Evolutionary conservation across 805 yeast species (phyloP), one percentile per base, ranked within the genome.

Genomic region (Yamadazyma nakazawae): DNA sequence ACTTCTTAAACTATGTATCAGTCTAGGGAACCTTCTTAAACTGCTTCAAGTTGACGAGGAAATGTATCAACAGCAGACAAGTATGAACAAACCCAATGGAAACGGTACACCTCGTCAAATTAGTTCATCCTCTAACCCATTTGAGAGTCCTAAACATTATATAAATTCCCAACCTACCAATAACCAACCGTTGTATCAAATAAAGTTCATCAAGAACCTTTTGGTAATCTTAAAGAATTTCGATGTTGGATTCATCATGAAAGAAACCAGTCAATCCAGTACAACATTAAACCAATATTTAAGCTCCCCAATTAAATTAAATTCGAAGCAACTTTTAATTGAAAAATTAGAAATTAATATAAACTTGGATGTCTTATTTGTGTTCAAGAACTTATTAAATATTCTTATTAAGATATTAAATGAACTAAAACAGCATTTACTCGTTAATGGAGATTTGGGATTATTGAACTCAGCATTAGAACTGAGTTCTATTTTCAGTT

Each of bases 261-360:
- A 41, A 37, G 48, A 49, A n/a, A 34, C 39, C 24, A 25, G 38
- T 6, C 40, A 42, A 34, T 37, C 45, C 11, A 39, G 46, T 12
- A 38, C 53, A 5, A 52, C 56, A 1, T 34, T 52, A 14, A 52
- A 48, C 40, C 53, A 50, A 19, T 52, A 49, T 54, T 8, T 26
- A 17, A 59, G 56, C 47, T 69, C 75, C 14, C 77, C 77, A 13
- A 70, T 71, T 39, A 62, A 64, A 49, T 54, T 72, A 44, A 68
- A 61, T 46, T 66, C 75, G 14, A 61, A 63, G 34, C 77, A 72
- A 46, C 59, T 72, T 36, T 59, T 68, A 34, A 70, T 72, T 18
- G 77, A 72, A 47, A 72, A 72, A 54, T 57, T 72, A 36, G 77
- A 72, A 49, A 68, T 72, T 40, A 72, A 71, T 47, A 71, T 72